phyloP scores from a whole-genome alignment of 257 asterid genomes.

The Eucommia ulmoides region DNA sequence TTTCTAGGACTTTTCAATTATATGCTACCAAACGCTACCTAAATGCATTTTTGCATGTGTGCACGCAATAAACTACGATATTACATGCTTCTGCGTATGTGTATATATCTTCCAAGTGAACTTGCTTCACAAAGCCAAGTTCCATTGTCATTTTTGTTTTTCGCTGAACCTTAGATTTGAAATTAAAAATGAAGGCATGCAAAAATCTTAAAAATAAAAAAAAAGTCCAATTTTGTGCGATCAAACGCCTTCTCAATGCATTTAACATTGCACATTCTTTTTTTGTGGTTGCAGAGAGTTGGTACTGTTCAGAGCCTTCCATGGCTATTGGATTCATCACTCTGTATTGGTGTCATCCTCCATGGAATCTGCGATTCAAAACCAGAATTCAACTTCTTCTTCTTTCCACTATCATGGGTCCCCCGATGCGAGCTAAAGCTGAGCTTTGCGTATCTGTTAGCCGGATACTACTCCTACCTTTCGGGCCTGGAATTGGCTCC shows the following conservation, averaged over 20 bases:
- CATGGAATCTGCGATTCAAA: constrained; percentile 69
- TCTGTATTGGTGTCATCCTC: constrained; percentile 64
- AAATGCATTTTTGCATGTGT: no score
- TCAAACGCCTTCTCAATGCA: no score
- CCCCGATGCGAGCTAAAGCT: constrained; percentile 50
- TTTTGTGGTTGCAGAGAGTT: constrained; percentile 45
- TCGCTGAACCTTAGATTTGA: no score
- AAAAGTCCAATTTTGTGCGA: no score
- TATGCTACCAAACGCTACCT: no score
- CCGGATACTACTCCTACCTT: constrained; percentile 60
- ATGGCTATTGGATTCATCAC: constrained; percentile 62
- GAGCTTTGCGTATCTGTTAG: constrained; percentile 65
- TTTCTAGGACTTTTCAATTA: no score
- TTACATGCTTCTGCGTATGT: not conserved
- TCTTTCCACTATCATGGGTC: constrained; percentile 50
- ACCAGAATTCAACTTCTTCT: constrained; percentile 70
- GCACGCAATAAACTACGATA: not conserved
- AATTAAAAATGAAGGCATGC: no score
- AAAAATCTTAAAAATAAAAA: no score
- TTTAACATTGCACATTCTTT: no score
- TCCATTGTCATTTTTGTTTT: not conserved
- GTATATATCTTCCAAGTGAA: not conserved
- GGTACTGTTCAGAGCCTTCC: constrained; percentile 61
- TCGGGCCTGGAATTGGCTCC: constrained; percentile 73
- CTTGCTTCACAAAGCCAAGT: no score